These are phyloP conservation scores for Cryphonectria naterciae DNA, from an alignment of 2,329 filamentous ascomycete genomes.

Conservation along the genomic window DNA sequence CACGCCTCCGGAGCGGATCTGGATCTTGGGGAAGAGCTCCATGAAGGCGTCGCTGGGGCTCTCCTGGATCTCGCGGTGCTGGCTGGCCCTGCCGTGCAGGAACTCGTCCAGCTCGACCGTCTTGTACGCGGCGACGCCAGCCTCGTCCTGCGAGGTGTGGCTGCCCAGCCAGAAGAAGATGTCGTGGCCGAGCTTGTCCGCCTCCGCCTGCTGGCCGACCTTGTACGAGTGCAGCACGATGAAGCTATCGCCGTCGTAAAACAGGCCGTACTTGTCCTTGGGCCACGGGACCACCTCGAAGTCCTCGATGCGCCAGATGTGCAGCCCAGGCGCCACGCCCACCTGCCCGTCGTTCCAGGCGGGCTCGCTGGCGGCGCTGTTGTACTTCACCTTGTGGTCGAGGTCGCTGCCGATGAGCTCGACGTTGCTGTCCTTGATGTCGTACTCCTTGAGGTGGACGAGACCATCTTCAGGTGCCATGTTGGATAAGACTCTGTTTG, in stretches of 20 bases:
- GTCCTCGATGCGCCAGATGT: constrained; percentile 69
- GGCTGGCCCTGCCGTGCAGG: constrained; percentile 62
- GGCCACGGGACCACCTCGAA: constrained; percentile 69
- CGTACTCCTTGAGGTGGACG: constrained; percentile 66
- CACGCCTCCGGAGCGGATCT: constrained; percentile 65
- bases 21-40: constrained; percentile 61
- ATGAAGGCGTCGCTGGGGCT: constrained; percentile 64
- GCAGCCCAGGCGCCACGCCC: constrained; percentile 57
- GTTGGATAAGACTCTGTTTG: constrained; percentile 7
- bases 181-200: constrained; percentile 59
- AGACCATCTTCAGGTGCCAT: constrained; percentile 67
- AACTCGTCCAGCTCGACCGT: constrained; percentile 73
- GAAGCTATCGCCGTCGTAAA: constrained; percentile 71
- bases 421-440: constrained; percentile 71
- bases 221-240: constrained; percentile 66
- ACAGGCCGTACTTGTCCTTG: constrained; percentile 58
- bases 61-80: constrained; percentile 67
- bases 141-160: constrained; percentile 70
- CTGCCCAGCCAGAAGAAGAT: constrained; percentile 73
- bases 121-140: constrained; percentile 71
- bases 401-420: constrained; percentile 66
- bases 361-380: constrained; percentile 66
- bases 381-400: constrained; percentile 70
- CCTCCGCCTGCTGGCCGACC: constrained; percentile 40
- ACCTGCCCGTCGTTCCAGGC: constrained; percentile 66